Conservation (phyloP, 345 rosid species). For the Arabis alpina region DNA sequence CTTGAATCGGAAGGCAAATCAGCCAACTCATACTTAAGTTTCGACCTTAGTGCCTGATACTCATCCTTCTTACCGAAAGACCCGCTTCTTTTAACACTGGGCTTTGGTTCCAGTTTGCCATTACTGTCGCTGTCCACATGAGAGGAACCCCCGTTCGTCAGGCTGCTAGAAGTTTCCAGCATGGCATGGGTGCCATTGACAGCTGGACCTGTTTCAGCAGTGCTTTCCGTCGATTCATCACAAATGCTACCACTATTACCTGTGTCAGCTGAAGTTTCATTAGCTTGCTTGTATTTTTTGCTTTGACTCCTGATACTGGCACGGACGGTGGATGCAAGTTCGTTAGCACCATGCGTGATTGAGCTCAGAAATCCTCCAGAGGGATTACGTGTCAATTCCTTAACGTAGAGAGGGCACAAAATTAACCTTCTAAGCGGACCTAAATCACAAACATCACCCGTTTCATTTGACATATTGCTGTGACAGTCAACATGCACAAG, state of each 20-base stretch:
- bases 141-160: slow-evolving; percentile 43
- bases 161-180: slow-evolving; percentile 58
- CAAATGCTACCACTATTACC: slow-evolving; percentile 57
- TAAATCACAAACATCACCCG: slow-evolving; percentile 86
- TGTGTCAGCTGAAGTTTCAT: slow-evolving; percentile 62
- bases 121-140: slow-evolving; percentile 51
- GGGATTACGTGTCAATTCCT: slow-evolving; percentile 60
- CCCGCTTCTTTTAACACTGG: slow-evolving; percentile 64
- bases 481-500: slow-evolving; percentile 97
- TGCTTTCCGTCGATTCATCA: slow-evolving; percentile 64
- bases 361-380: slow-evolving; percentile 85
- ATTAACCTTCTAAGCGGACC: slow-evolving; percentile 82
- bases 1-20: slow-evolving; percentile 83
- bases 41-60: slow-evolving; percentile 61
- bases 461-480: slow-evolving; percentile 72
- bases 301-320: slow-evolving; percentile 90
- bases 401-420: slow-evolving; percentile 85
- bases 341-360: slow-evolving; percentile 96
- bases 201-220: slow-evolving; percentile 53
- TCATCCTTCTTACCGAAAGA: slow-evolving; percentile 80
- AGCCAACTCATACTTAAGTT: slow-evolving; percentile 75
- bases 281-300: slow-evolving; percentile 76
- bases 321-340: slow-evolving; percentile 89
- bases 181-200: slow-evolving; percentile 51
- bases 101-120: slow-evolving; percentile 54